These are phyloP conservation scores for Onygenales sp. DNA, from an alignment of 2,329 filamentous ascomycete species.

Conservation along the genomic window DNA sequence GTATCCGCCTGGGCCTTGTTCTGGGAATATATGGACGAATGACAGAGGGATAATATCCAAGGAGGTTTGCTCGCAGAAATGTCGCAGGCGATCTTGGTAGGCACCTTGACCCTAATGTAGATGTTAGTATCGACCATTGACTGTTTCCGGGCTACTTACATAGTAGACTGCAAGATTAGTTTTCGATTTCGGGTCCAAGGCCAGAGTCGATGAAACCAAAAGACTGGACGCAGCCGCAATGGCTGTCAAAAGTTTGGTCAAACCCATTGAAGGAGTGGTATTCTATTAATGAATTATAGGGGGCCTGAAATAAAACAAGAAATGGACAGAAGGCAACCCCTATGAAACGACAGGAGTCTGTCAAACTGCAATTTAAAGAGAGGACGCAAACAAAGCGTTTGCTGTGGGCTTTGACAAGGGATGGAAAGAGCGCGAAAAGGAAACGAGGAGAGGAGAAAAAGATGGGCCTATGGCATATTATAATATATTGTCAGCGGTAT, in stretches of 20 bases:
- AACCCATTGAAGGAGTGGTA: slow-evolving; percentile 28
- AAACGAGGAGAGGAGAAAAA: background rate
- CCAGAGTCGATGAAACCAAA: slow-evolving; percentile 24
- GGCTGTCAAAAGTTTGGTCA: slow-evolving; percentile 23
- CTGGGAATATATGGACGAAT: slow-evolving; percentile 47
- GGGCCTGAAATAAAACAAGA: slow-evolving; percentile 21
- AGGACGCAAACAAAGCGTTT: slow-evolving; percentile 44
- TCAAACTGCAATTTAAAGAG: slow-evolving; percentile 34
- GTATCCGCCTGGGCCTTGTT: slow-evolving; percentile 34
- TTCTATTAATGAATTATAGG: slow-evolving; percentile 13
- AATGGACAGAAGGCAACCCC: slow-evolving; percentile 28
- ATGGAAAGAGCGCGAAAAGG: background rate
- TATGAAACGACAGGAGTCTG: slow-evolving; percentile 23
- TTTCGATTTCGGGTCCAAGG: slow-evolving; percentile 32
- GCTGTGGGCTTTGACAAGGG: background rate
- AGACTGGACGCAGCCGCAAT: slow-evolving; percentile 24
- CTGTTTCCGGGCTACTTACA: slow-evolving; percentile 20
- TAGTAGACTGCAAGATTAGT: slow-evolving; percentile 47
- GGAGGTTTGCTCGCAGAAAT: slow-evolving; percentile 42
- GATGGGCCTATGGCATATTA: background rate
- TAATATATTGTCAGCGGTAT: too few species aligned
- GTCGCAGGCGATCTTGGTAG: slow-evolving; percentile 37
- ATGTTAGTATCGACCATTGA: slow-evolving; percentile 7
- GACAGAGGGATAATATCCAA: slow-evolving; percentile 49
- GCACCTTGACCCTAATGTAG: slow-evolving; percentile 41